These are phyloP conservation scores for Blastocladiella britannica DNA, from an alignment of 192 early-diverging fungal genomes.

Conservation along the genomic window DNA sequence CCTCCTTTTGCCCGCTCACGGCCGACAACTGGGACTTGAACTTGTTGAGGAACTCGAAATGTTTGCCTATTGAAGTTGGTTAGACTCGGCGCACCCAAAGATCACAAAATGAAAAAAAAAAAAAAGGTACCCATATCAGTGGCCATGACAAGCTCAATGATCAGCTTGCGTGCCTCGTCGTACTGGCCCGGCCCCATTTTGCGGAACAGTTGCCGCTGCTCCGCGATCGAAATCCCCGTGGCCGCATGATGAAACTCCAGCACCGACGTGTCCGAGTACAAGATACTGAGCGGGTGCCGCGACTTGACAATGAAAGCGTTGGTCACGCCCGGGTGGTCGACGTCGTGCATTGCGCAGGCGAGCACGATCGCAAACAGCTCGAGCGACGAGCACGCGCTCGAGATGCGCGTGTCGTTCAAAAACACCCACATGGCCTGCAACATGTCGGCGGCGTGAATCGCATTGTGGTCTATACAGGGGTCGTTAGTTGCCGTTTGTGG, in stretches of 20 bases:
- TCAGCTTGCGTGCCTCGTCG: conserved; percentile 19
- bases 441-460: conserved; percentile 35
- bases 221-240: conserved; percentile 27
- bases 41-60: conserved; percentile 37
- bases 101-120: neutral
- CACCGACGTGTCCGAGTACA: conserved; percentile 35
- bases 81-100: too few relatives aligned
- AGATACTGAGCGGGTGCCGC: conserved; percentile 23
- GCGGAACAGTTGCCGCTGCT: conserved; percentile 19
- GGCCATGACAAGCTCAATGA: conserved; percentile 31
- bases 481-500: neutral
- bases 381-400: conserved; percentile 23
- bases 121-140: conserved; percentile 16
- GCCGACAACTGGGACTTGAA: conserved; percentile 31
- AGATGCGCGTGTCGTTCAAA: conserved; percentile 18
- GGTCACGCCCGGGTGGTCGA: conserved; percentile 39
- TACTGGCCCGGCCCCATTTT: conserved; percentile 21
- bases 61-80: conserved; percentile 25
- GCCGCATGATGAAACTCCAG: conserved; percentile 32
- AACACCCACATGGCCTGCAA: conserved; percentile 31
- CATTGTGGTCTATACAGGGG: conserved; percentile 41
- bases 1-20: conserved; percentile 11
- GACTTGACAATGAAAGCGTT: conserved; percentile 33
- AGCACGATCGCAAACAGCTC: conserved; percentile 26
- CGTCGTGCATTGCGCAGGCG: conserved; percentile 30